These are phyloP conservation scores for Volvox africanus DNA, from an alignment of 139 green algal species.

Conservation along the genomic window DNA sequence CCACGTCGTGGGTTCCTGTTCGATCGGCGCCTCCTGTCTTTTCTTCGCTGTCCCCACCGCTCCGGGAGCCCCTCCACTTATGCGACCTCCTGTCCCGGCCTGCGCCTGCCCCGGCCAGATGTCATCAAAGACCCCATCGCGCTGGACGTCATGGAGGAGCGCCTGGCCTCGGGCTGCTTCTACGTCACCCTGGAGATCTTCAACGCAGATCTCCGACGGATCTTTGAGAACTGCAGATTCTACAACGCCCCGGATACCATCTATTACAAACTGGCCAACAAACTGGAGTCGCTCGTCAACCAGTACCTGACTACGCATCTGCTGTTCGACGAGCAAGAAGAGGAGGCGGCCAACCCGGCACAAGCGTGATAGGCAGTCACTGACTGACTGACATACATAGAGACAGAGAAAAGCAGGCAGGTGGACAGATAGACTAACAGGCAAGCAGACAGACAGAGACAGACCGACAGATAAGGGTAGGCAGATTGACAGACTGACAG, in stretches of 20 bases:
- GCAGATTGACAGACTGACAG: no score
- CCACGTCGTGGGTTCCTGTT: not conserved
- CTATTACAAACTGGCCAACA: conserved; percentile 87
- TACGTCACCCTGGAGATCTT: conserved; percentile 97
- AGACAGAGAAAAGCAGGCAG: no score
- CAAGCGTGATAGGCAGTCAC: no score
- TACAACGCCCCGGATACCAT: conserved; percentile 93
- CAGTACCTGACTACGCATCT: conserved; percentile 50
- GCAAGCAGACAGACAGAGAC: no score
- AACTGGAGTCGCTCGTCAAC: conserved; percentile 70
- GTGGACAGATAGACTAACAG: no score
- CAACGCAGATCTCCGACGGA: conserved; percentile 87
- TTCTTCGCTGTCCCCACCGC: not conserved
- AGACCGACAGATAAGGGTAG: no score
- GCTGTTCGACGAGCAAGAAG: conserved; percentile 30
- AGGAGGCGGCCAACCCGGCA: not conserved
- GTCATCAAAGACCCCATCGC: conserved; percentile 86
- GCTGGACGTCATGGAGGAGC: conserved; percentile 67
- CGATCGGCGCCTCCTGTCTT: not conserved
- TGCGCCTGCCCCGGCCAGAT: no score
- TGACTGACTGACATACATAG: no score
- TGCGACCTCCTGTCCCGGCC: no score
- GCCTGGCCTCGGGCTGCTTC: conserved; percentile 63
- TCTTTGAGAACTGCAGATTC: conserved; percentile 89
- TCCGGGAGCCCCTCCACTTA: no score